These are phyloP conservation scores for Naegleria gruberi DNA, from an alignment of 208 protist genomes.

Conservation along the genomic window DNA sequence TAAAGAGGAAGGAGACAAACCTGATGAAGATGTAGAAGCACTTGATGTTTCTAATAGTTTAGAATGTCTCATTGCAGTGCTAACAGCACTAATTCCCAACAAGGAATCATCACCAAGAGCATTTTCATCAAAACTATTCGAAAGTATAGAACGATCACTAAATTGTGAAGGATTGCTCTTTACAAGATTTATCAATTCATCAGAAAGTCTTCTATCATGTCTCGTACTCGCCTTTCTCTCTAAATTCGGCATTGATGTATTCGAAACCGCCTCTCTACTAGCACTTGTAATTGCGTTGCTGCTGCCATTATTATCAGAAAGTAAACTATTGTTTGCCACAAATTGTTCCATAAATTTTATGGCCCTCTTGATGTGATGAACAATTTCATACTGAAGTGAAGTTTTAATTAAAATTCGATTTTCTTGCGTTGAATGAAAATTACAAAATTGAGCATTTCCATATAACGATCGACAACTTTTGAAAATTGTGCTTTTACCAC, in stretches of 20 bases:
- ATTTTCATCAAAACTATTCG: not conserved
- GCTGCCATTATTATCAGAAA: not conserved
- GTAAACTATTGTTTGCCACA: not conserved
- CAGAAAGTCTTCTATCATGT: not conserved
- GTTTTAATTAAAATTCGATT: not conserved
- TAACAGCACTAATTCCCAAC: not conserved
- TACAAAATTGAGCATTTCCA: not conserved
- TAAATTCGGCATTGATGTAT: no score
- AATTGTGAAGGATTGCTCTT: not conserved
- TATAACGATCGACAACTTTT: not conserved
- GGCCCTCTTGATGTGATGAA: not conserved
- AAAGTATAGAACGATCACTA: no score
- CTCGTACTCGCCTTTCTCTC: not conserved
- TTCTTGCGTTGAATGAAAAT: not conserved
- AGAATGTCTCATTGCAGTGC: not conserved
- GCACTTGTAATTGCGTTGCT: not conserved
- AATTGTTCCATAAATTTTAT: not conserved
- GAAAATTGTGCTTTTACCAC: not conserved
- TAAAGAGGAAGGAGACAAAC: no score
- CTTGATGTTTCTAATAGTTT: not conserved
- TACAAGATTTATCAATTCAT: not conserved
- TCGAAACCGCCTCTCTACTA: no score
- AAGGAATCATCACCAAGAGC: not conserved
- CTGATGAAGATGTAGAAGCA: no score
- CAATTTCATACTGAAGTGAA: not conserved